Conservation (phyloP, 495 filamentous ascomycete genomes). For the Lasiosphaeria miniovina region DNA sequence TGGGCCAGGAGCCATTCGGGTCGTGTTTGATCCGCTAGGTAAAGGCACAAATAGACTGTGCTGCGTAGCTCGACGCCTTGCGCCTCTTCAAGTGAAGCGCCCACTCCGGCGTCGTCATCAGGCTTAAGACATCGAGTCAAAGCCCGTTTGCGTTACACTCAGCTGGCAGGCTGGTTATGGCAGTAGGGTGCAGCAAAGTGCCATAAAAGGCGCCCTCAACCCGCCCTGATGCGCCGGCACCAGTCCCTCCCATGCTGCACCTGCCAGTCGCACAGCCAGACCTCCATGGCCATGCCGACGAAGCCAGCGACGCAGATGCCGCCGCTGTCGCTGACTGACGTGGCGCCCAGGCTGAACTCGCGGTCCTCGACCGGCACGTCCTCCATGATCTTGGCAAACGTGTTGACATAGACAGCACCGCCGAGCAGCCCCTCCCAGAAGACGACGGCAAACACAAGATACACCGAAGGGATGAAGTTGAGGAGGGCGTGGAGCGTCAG, state of each 20-base stretch:
- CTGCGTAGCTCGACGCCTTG: too few relatives aligned
- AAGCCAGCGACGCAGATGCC: slow-evolving; percentile 91
- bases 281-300: slow-evolving; percentile 79
- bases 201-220: slow-evolving; percentile 16
- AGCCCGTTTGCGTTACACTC: too few relatives aligned
- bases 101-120: too few relatives aligned
- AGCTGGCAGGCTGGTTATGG: too few relatives aligned
- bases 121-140: too few relatives aligned
- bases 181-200: too few relatives aligned
- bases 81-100: too few relatives aligned
- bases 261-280: slow-evolving; percentile 78
- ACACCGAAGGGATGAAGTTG: slow-evolving; percentile 78
- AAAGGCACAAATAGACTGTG: too few relatives aligned
- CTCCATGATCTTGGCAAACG: slow-evolving; percentile 88
- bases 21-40: too few relatives aligned
- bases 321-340: slow-evolving; percentile 86
- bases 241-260: slow-evolving; percentile 71
- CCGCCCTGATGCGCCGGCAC: slow-evolving; percentile 54
- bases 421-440: slow-evolving; percentile 96
- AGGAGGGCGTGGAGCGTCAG: slow-evolving; percentile 73
- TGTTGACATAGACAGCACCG: slow-evolving; percentile 90
- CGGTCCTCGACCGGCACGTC: slow-evolving; percentile 69
- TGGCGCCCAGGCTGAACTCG: slow-evolving; percentile 86
- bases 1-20: too few relatives aligned
- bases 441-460: slow-evolving; percentile 74